These are phyloP conservation scores for Primulina eburnea DNA, from an alignment of 257 asterid species.

Conservation along the genomic window DNA sequence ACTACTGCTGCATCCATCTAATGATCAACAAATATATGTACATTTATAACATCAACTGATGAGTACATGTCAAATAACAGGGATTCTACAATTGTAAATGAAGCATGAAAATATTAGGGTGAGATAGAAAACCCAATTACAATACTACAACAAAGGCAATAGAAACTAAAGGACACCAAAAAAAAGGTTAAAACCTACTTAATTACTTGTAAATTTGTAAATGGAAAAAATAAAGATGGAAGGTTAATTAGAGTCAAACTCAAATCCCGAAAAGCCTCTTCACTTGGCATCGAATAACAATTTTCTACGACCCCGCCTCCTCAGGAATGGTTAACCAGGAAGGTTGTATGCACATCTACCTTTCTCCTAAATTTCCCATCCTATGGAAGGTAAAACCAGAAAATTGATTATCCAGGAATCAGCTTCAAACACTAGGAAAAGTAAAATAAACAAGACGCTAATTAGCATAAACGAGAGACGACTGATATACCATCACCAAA, in stretches of 20 bases:
- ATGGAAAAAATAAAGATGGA: background rate
- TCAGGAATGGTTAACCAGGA: constrained; percentile 23
- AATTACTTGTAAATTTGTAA: constrained; percentile 14
- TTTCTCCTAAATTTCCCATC: background rate
- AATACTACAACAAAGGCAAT: constrained; percentile 8
- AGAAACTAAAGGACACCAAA: constrained; percentile 15
- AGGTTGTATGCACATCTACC: constrained; percentile 24
- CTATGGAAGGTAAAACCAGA: background rate
- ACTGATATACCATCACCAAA: background rate
- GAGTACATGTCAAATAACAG: constrained; percentile 2
- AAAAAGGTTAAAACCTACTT: constrained; percentile 9
- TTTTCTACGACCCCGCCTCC: constrained; percentile 20
- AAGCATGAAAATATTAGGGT: background rate
- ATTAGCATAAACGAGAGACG: background rate
- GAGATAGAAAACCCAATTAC: background rate
- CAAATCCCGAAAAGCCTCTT: constrained; percentile 15
- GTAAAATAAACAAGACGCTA: background rate
- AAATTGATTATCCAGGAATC: background rate
- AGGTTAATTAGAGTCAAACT: constrained; percentile 5
- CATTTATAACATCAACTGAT: background rate
- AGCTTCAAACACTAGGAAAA: background rate
- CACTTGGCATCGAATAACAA: background rate
- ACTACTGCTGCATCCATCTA: background rate
- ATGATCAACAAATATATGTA: background rate
- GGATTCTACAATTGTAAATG: background rate